Evolutionary conservation across 805 yeast genomes (phyloP).

Genomic region (Scheffersomyces coipomensis): DNA sequence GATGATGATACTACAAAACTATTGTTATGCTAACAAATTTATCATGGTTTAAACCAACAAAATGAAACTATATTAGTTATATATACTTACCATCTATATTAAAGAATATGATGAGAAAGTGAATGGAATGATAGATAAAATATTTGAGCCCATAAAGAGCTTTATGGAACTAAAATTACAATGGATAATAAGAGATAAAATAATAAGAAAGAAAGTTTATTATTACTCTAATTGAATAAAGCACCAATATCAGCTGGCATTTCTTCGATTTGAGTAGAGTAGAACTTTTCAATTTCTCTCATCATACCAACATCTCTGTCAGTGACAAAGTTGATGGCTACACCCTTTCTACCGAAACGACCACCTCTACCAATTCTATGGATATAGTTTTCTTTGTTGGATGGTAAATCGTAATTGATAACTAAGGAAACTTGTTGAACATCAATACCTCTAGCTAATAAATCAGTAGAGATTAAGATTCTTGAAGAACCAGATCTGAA

Average conservation of each 20-base stretch:
- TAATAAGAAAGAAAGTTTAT: background rate
- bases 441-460: constrained; percentile 97
- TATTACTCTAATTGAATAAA: constrained; percentile 35
- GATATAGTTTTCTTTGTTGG: constrained; percentile 87
- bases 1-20: too few relatives aligned
- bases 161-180: background rate
- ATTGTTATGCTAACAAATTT: too few relatives aligned
- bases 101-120: too few relatives aligned
- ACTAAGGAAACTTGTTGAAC: constrained; percentile 96
- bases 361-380: constrained; percentile 99
- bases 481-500: constrained; percentile 93
- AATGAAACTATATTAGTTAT: too few relatives aligned
- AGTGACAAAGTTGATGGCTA: constrained; percentile 92
- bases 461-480: constrained; percentile 89
- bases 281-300: constrained; percentile 86
- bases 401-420: constrained; percentile 90
- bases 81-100: too few relatives aligned
- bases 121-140: too few relatives aligned
- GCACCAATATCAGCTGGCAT: constrained; percentile 78
- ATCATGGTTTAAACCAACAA: too few relatives aligned
- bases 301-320: constrained; percentile 69
- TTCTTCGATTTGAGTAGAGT: constrained; percentile 86
- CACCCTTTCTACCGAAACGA: constrained; percentile 98
- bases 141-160: too few relatives aligned
- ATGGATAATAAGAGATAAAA: background rate